A percentile compares a stretch with the other conserved stretches of the same genome.
These are phyloP conservation scores for Lasiodiplodia sp. DNA, from an alignment of 2,329 filamentous ascomycete species.

Conservation along the genomic window DNA sequence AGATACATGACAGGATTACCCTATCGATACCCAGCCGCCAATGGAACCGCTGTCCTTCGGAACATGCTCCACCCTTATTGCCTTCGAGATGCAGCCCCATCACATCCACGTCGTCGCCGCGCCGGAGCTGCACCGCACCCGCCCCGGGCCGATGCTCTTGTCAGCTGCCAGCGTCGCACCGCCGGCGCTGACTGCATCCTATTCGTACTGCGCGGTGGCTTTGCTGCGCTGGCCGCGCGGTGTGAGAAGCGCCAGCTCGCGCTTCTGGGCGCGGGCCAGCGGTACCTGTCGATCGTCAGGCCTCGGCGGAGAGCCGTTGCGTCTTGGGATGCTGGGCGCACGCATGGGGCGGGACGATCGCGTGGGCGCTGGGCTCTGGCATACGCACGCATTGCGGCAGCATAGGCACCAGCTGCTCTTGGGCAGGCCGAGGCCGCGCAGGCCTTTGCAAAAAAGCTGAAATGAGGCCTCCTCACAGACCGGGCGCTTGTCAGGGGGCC, in stretches of 20 bases:
- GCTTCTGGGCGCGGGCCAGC: slow-evolving; percentile 15
- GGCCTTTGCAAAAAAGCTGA: slow-evolving; percentile 21
- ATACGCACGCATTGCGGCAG: slow-evolving; percentile 9
- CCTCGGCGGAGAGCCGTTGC: slow-evolving; percentile 30
- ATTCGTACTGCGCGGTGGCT: background rate
- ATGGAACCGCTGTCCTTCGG: background rate
- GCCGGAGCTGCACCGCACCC: background rate
- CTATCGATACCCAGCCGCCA: slow-evolving; percentile 23
- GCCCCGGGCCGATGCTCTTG: background rate
- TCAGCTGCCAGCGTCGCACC: background rate
- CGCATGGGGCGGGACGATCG: slow-evolving; percentile 19
- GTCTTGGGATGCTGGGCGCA: slow-evolving; percentile 6
- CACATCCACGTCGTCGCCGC: slow-evolving; percentile 14
- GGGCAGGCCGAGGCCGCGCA: slow-evolving; percentile 27
- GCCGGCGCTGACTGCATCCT: background rate
- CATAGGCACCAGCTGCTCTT: slow-evolving; percentile 1
- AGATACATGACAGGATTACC: background rate
- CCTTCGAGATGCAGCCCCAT: slow-evolving; percentile 13
- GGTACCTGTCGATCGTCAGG: slow-evolving; percentile 28
- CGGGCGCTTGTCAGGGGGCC: slow-evolving; percentile 30
- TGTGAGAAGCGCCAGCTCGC: background rate
- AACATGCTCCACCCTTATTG: slow-evolving; percentile 5
- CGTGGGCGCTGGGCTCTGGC: slow-evolving; percentile 2
- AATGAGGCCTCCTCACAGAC: slow-evolving; percentile 29
- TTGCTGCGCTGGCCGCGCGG: background rate